Percentiles rank a stretch among this genome's conserved stretches.
Conservation (phyloP, 2,329 filamentous ascomycete genomes). For the Monosporascus ibericus region DNA sequence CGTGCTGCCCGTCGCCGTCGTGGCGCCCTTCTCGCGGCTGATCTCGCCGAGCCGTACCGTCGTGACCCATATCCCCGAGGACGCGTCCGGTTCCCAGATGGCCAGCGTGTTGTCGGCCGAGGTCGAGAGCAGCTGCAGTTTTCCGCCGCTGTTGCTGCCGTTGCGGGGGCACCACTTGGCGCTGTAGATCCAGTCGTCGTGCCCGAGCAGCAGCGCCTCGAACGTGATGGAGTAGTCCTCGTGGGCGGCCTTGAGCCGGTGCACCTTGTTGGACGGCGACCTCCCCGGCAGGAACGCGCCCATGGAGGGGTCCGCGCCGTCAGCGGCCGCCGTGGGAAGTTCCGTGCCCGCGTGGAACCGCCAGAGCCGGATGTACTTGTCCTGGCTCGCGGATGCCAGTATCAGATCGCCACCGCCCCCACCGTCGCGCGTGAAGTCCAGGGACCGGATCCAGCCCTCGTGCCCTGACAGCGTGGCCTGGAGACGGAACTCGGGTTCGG, state of each 20-base stretch:
- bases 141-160: conserved; percentile 29
- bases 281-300: conserved; percentile 59
- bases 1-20: conserved; percentile 90
- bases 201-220: conserved; percentile 85
- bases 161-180: conserved; percentile 61
- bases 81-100: conserved; percentile 81
- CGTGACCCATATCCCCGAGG: conserved; percentile 88
- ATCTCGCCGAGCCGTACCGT: conserved; percentile 84
- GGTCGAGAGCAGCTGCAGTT: conserved; percentile 72
- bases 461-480: conserved; percentile 80
- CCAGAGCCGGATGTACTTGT: conserved; percentile 96
- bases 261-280: conserved; percentile 82
- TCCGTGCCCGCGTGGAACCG: conserved; percentile 68
- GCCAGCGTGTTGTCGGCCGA: conserved; percentile 94
- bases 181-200: conserved; percentile 98
- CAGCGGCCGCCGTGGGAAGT: conserved; percentile 49
- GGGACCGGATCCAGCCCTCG: conserved; percentile 87
- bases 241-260: conserved; percentile 59
- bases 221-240: conserved; percentile 78
- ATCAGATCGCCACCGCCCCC: conserved; percentile 58
- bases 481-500: conserved; percentile 51
- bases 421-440: conserved; percentile 68
- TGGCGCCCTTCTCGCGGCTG: conserved; percentile 89
- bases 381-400: conserved; percentile 89
- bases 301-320: conserved; percentile 48